Conservation (phyloP, 2,329 filamentous ascomycete genomes). For the Dactylellina sp. region DNA sequence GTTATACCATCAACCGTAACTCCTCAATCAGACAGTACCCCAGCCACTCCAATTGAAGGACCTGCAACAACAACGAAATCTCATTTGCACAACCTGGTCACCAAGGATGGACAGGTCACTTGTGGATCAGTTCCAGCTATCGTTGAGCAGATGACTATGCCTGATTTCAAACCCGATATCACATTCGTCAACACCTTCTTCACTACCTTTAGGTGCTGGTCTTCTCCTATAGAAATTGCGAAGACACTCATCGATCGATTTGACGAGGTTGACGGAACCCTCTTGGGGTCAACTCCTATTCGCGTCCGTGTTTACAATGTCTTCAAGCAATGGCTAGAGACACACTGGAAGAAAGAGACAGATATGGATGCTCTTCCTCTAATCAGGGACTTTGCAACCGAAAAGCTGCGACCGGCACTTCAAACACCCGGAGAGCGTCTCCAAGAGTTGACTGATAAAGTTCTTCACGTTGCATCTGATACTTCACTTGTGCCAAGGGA, state of each 20-base stretch:
- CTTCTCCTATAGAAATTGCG: slow-evolving; percentile 81
- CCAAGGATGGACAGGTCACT: slow-evolving; percentile 93
- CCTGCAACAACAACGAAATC: slow-evolving; percentile 84
- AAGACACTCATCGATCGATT: slow-evolving; percentile 89
- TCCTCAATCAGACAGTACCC: slow-evolving; percentile 33
- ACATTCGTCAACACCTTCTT: slow-evolving; percentile 95
- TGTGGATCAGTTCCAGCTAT: slow-evolving; percentile 90
- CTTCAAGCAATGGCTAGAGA: slow-evolving; percentile 97
- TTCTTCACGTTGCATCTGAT: slow-evolving; percentile 72
- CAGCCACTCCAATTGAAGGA: slow-evolving; percentile 35
- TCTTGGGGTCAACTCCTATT: slow-evolving; percentile 78
- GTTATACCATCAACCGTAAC: slow-evolving; percentile 14
- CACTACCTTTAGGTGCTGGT: slow-evolving; percentile 93
- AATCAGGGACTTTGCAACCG: slow-evolving; percentile 83
- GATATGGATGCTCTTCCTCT: slow-evolving; percentile 80
- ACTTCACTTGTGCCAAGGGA: slow-evolving; percentile 83
- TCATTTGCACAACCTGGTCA: slow-evolving; percentile 89
- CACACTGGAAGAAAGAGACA: slow-evolving; percentile 87
- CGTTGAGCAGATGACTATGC: slow-evolving; percentile 92
- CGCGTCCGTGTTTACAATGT: slow-evolving; percentile 93
- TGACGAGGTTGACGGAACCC: slow-evolving; percentile 85
- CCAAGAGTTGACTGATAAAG: slow-evolving; percentile 80
- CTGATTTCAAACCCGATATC: slow-evolving; percentile 90
- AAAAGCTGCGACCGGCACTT: slow-evolving; percentile 75
- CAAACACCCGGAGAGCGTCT: slow-evolving; percentile 84